Conservation (phyloP, 495 filamentous ascomycete species). For the Lasiosphaeria hispida region DNA sequence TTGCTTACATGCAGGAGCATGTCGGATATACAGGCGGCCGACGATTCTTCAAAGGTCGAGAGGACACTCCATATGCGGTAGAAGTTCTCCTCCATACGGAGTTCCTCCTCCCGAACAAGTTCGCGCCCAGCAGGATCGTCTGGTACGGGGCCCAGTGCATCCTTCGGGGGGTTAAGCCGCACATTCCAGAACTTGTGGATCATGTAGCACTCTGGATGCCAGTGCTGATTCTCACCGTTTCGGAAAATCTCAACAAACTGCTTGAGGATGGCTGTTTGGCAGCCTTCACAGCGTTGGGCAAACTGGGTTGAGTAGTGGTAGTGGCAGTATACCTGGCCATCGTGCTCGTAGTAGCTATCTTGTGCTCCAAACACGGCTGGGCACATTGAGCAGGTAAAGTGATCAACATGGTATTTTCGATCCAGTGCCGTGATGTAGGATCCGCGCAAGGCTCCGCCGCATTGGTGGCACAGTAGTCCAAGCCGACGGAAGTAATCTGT, state of each 20-base stretch:
- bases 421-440: slow-evolving; percentile 98
- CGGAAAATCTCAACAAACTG: slow-evolving; percentile 99
- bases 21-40: slow-evolving; percentile 96
- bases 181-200: slow-evolving; percentile 99
- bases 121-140: slow-evolving; percentile 74
- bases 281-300: slow-evolving; percentile 93
- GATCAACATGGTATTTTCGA: slow-evolving; percentile 97
- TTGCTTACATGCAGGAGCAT: slow-evolving; percentile 99
- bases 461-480: slow-evolving; percentile 85
- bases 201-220: slow-evolving; percentile 99
- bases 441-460: slow-evolving; percentile 88
- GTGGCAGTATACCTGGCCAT: slow-evolving; percentile 94
- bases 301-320: slow-evolving; percentile 99
- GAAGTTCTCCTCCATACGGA: slow-evolving; percentile 95
- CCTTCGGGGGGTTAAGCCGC: slow-evolving; percentile 57
- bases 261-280: slow-evolving; percentile 96
- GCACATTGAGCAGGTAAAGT: slow-evolving; percentile 98
- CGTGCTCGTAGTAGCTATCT: slow-evolving; percentile 98
- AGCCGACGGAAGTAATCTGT: slow-evolving; percentile 96
- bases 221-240: slow-evolving; percentile 97
- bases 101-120: slow-evolving; percentile 77
- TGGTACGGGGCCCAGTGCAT: slow-evolving; percentile 51
- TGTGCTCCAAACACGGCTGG: slow-evolving; percentile 96
- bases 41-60: slow-evolving; percentile 95
- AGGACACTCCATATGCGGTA: slow-evolving; percentile 98